Percentiles rank a stretch among this genome's conserved stretches.
Conservation (phyloP, 768 basidiomycete species). For the Mycena galericulata region DNA sequence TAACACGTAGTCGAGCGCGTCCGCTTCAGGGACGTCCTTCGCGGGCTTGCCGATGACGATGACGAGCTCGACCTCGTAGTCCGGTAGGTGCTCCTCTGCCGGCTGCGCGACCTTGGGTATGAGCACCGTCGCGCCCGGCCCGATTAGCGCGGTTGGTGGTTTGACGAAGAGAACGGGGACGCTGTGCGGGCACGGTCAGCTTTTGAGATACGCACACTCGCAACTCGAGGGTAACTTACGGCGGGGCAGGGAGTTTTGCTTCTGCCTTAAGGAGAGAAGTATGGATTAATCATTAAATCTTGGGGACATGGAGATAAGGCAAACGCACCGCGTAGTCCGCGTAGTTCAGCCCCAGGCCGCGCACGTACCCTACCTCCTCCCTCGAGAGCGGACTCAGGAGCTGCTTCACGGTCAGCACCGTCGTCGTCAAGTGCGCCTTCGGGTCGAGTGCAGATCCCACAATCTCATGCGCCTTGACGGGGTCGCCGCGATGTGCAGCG, state of each 20-base stretch:
- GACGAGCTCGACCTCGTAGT: constrained; percentile 86
- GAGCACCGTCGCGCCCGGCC: constrained; percentile 72
- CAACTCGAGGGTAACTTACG: constrained; percentile 53
- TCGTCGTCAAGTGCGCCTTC: constrained; percentile 70
- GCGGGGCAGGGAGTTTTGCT: constrained; percentile 70
- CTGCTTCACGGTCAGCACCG: constrained; percentile 75
- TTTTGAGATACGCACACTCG: background rate
- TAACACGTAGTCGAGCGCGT: constrained; percentile 88
- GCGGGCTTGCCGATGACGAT: constrained; percentile 87
- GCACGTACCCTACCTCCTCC: constrained; percentile 75
- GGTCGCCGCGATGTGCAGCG: constrained; percentile 61
- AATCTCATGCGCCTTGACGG: constrained; percentile 80
- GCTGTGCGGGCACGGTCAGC: constrained; percentile 47
- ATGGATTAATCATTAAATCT: background rate
- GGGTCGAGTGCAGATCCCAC: constrained; percentile 77
- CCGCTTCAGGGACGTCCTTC: constrained; percentile 81
- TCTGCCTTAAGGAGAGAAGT: constrained; percentile 64
- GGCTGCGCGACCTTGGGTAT: constrained; percentile 81
- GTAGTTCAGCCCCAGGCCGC: constrained; percentile 87
- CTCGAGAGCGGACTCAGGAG: constrained; percentile 77
- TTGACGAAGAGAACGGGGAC: constrained; percentile 87
- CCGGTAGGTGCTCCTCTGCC: constrained; percentile 74
- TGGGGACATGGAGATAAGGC: background rate
- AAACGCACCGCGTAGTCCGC: constrained; percentile 79
- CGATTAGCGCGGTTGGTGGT: constrained; percentile 76